Evolutionary conservation across 768 basidiomycete species (phyloP), one percentile per base, ranked within the genome.

Genomic region (Agaricus subrufescens): DNA sequence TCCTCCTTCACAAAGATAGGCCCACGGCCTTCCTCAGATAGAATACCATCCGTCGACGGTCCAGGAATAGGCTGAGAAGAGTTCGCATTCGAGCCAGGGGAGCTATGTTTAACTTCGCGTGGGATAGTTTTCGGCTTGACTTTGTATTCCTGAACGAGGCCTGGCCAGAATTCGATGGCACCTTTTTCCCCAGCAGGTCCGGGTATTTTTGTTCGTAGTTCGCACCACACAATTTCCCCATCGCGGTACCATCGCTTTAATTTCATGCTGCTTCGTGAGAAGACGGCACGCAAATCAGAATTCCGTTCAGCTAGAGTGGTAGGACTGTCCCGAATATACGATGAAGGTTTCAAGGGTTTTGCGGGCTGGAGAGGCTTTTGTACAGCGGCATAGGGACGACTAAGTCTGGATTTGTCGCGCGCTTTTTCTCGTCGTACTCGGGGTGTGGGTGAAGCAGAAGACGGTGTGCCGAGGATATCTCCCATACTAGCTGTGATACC

Each of bases 401-500:
- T 7, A 61, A 61, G n/a, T 71, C 68, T 31, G 64, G 71, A 23
- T 46, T 57, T 45, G 58, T 63, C 31, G 50, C 50, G 31, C 19
- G 63, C 64, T 34, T 37, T 47, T n/a, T 50, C 59, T 51, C 55
- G 27, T 11, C 29, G 45, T 39, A 38, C 29, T 34, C 43, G 48
- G 26, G 45, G 46, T 1, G 37, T 8, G 34, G 34, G 43, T 11
- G 42, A 54, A 31, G 30, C 51, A n/a, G 61, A 54, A 40, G 49
- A 38, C 12, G 61, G 49, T 9, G 58, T 39, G 15, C 45, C 50
- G 5, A 50, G 45, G 61, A 60, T 74, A 61, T 59, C 73, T 65
- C 63, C 73, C 71, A 89, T 79, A 11, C 75, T 74, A 4, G 80
- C 76, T 2, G 86, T 87, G 56, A 92, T 86, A 62, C 85, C 81